Percentiles rank a stretch among this genome's conserved stretches.
These are phyloP conservation scores for Hyaloscypha finlandica DNA, from an alignment of 495 filamentous ascomycete species.

Conservation along the genomic window DNA sequence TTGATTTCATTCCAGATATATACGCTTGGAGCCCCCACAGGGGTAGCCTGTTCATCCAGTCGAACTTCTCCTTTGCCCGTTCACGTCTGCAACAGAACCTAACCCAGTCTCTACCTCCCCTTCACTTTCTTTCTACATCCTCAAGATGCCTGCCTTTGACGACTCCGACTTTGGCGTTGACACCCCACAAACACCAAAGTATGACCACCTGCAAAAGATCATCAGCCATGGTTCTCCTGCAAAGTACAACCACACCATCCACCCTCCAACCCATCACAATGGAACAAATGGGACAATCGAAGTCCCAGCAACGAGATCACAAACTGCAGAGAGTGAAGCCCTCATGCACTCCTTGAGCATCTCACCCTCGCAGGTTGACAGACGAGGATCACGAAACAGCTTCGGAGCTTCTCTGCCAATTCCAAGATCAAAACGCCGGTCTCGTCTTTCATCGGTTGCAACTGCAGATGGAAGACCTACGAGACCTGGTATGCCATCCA, in stretches of 20 bases:
- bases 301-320: slow-evolving; percentile 69
- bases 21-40: slow-evolving; percentile 14
- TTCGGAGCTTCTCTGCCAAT: slow-evolving; percentile 79
- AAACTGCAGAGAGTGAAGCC: slow-evolving; percentile 65
- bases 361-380: slow-evolving; percentile 64
- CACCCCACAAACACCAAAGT: slow-evolving; percentile 39
- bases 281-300: slow-evolving; percentile 51
- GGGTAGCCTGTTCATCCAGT: background rate
- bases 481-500: slow-evolving; percentile 43
- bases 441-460: slow-evolving; percentile 60
- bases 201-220: slow-evolving; percentile 31
- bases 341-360: slow-evolving; percentile 76
- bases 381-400: slow-evolving; percentile 74
- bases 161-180: slow-evolving; percentile 56
- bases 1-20: slow-evolving; percentile 22
- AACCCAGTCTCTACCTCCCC: background rate
- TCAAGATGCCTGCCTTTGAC: slow-evolving; percentile 65
- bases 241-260: slow-evolving; percentile 36
- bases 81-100: background rate
- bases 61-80: background rate
- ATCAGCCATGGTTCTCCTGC: slow-evolving; percentile 29
- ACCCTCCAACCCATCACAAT: slow-evolving; percentile 48
- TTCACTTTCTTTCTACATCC: slow-evolving; percentile 22
- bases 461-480: slow-evolving; percentile 43
- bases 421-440: slow-evolving; percentile 68